Percentiles rank a stretch among this genome's conserved stretches.
These are phyloP conservation scores for Obelidium mucronatum DNA, from an alignment of 192 early-diverging fungal genomes.

Conservation along the genomic window DNA sequence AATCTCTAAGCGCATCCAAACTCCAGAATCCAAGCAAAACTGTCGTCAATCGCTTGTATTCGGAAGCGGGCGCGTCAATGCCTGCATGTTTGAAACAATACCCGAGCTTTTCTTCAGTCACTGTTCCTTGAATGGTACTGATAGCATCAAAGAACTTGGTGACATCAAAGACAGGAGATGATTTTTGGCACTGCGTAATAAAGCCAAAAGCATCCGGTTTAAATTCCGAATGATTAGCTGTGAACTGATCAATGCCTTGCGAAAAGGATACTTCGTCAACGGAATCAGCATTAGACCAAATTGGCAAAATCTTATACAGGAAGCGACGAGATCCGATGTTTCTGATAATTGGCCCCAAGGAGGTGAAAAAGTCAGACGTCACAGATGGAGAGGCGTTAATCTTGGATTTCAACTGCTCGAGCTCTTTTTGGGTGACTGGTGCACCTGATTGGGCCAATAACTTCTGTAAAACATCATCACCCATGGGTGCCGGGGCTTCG, in stretches of 20 bases:
- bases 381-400: background rate
- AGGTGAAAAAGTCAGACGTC: slow-evolving; percentile 5
- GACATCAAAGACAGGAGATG: slow-evolving; percentile 27
- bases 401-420: background rate
- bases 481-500: background rate
- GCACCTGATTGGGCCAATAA: slow-evolving; percentile 9
- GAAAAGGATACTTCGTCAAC: background rate
- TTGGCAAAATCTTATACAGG: slow-evolving; percentile 8
- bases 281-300: slow-evolving; percentile 16
- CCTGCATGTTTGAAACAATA: slow-evolving; percentile 28
- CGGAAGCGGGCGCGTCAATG: background rate
- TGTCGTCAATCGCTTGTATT: slow-evolving; percentile 3
- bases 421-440: background rate
- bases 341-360: background rate
- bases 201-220: slow-evolving; percentile 22
- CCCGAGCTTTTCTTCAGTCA: slow-evolving; percentile 22
- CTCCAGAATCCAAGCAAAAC: slow-evolving; percentile 26
- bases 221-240: slow-evolving; percentile 2
- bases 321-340: slow-evolving; percentile 8
- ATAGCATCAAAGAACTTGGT: slow-evolving; percentile 29
- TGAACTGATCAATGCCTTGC: slow-evolving; percentile 19
- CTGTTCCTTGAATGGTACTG: background rate
- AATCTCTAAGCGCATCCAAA: slow-evolving; percentile 1
- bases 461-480: background rate
- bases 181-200: slow-evolving; percentile 16